Conservation (phyloP, 352 stramenopile species). For the Phytophthora uliginosa region DNA sequence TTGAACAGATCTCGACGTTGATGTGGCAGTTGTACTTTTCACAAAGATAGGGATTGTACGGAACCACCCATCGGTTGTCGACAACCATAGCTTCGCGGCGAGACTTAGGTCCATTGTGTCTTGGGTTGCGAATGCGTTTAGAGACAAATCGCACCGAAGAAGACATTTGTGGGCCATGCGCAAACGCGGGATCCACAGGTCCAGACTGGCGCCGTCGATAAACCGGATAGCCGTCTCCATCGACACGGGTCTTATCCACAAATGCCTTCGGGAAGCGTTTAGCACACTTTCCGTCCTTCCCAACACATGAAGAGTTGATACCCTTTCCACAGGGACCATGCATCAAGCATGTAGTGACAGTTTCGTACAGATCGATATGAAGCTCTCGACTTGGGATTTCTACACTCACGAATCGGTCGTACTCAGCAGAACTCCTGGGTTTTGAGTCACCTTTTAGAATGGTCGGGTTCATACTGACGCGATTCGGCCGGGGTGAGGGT, state of each 20-base stretch:
- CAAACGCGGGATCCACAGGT: not conserved
- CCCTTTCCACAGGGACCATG: slow-evolving; percentile 21
- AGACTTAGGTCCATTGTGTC: not conserved
- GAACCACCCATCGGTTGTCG: slow-evolving; percentile 56
- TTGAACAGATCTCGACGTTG: slow-evolving; percentile 61
- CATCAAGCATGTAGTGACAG: slow-evolving; percentile 20
- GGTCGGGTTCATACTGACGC: not conserved
- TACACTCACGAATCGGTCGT: slow-evolving; percentile 30
- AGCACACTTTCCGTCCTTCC: slow-evolving; percentile 31
- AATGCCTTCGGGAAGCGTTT: slow-evolving; percentile 39
- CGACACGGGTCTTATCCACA: not conserved
- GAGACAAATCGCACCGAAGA: not conserved
- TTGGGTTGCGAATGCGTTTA: not conserved
- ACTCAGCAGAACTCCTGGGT: slow-evolving; percentile 6
- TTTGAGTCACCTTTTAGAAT: slow-evolving; percentile 47
- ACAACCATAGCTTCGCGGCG: not conserved
- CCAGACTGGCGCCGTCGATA: slow-evolving; percentile 7
- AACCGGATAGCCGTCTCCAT: slow-evolving; percentile 22
- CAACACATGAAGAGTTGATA: slow-evolving; percentile 15
- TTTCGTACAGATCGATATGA: slow-evolving; percentile 8
- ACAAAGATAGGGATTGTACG: slow-evolving; percentile 67
- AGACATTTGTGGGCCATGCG: not conserved
- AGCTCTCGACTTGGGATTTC: slow-evolving; percentile 25
- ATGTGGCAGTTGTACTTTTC: slow-evolving; percentile 66
- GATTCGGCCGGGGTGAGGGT: not conserved